Conservation (phyloP, 352 stramenopile genomes). For the Phytopythium ostracodes region DNA sequence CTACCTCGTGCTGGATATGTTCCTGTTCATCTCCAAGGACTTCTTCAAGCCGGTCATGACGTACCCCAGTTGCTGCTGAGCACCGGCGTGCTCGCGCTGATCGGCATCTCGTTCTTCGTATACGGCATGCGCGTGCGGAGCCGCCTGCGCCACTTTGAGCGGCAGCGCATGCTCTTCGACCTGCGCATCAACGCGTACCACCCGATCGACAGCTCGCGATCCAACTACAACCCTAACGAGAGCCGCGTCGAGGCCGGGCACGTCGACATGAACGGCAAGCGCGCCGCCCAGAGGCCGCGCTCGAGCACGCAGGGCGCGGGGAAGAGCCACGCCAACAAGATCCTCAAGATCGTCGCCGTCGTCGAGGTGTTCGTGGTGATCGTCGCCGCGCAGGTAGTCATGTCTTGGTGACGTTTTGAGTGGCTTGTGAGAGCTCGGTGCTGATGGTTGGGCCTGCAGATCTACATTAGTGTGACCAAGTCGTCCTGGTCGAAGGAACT, state of each 20-base stretch:
- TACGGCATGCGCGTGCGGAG: constrained; percentile 21
- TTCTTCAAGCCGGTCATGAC: constrained; percentile 29
- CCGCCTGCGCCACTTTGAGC: constrained; percentile 4
- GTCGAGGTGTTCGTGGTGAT: constrained; percentile 22
- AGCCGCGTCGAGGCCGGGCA: not conserved
- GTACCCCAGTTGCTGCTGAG: constrained; percentile 27
- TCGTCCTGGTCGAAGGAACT: constrained; percentile 33
- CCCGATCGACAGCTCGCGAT: not conserved
- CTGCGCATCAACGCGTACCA: constrained; percentile 5
- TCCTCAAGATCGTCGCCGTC: constrained; percentile 30
- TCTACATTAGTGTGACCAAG: constrained; percentile 38
- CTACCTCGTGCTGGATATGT: constrained; percentile 30
- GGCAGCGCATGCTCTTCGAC: constrained; percentile 3
- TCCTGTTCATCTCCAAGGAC: constrained; percentile 28
- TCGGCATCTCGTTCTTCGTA: constrained; percentile 18
- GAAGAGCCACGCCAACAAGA: constrained; percentile 25
- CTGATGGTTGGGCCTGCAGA: no score
- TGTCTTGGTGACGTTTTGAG: no score
- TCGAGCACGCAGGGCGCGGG: not conserved
- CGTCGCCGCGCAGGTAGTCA: constrained; percentile 27
- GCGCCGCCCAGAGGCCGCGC: not conserved
- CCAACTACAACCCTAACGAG: not conserved
- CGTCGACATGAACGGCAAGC: not conserved
- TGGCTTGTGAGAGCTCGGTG: no score
- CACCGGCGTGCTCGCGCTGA: constrained; percentile 13